Evolutionary conservation across 805 yeast species (phyloP), one percentile per base, ranked within the genome.

Genomic region (Phaffomyces thermotolerans): DNA sequence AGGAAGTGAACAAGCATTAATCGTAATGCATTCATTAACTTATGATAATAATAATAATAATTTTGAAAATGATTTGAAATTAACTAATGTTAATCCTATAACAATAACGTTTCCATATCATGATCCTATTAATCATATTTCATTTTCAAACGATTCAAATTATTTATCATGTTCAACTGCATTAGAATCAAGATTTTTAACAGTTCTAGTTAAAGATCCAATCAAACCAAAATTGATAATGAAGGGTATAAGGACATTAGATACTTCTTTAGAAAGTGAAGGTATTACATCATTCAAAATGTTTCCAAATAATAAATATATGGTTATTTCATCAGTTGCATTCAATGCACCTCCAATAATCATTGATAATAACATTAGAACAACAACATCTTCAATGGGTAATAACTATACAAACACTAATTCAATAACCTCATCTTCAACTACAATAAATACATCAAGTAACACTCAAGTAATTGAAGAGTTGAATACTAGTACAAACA

Each of bases 211-310:
- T 13, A 68, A 73, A 30, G 79, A 81, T 50, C 74, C 80, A 3
- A 71, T 71, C 24, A 81, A 78, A 39, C 87, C 91, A 1, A 72
- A 82, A 22, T 61, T 83, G 24, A 73, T 83, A 1, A 76, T 84
- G 82, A 80, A 82, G 51, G 80, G 87, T 1, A 70, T 77, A 31
- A 63, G 90, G 37, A 69, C 78, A 6, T 60, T 79, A 6, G 85
- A 80, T 43, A 76, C 82, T 0, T 75, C 82, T 0, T 62, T 84
- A 51, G 95, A 86, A 48, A 78, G 86, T 44, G 97, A 90, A 58
- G 97, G 97, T 2, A 86, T 91, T 33, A 91, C 98, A 0, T 85
- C 81, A 49, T 64, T 86, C 7, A 74, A 75, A 44, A 84, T 89
- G 59, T 81, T 83, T 60, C 87, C 88, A 0, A 80, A 78, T 34